These are phyloP conservation scores for Phytophthora ramorum DNA, from an alignment of 352 stramenopile genomes.

Conservation along the genomic window DNA sequence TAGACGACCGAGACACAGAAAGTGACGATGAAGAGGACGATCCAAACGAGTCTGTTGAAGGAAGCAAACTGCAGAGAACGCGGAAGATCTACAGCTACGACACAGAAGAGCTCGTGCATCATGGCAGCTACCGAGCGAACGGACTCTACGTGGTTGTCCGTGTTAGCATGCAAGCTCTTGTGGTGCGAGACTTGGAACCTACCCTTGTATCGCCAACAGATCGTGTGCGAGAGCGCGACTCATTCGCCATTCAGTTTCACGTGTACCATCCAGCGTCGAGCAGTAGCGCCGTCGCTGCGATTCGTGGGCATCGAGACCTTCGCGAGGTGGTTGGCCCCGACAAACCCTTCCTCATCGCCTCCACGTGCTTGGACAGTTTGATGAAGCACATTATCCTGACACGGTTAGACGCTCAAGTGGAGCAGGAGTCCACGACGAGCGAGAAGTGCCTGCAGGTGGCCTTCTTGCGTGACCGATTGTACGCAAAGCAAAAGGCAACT, in stretches of 20 bases:
- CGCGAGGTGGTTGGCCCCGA: constrained; percentile 74
- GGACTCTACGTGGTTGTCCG: constrained; percentile 62
- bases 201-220: constrained; percentile 45
- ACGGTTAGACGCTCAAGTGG: constrained; percentile 40
- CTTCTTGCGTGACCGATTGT: constrained; percentile 69
- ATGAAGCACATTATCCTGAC: constrained; percentile 63
- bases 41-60: neutral
- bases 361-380: constrained; percentile 44
- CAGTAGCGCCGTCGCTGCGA: constrained; percentile 21
- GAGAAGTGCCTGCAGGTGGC: constrained; percentile 31
- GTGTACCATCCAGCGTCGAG: constrained; percentile 70
- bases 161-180: constrained; percentile 59
- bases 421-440: neutral
- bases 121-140: constrained; percentile 63
- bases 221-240: constrained; percentile 53
- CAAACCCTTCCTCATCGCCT: constrained; percentile 50
- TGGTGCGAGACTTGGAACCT: constrained; percentile 36
- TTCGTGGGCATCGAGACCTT: constrained; percentile 52
- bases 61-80: neutral
- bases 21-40: constrained; percentile 25
- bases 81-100: constrained; percentile 53
- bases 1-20: constrained; percentile 43
- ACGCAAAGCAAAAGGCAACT: constrained; percentile 71
- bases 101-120: constrained; percentile 62
- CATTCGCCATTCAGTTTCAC: constrained; percentile 60